These are phyloP conservation scores for Saccharomycopsis phalli DNA, from an alignment of 1,139 yeast genomes.

Conservation along the genomic window DNA sequence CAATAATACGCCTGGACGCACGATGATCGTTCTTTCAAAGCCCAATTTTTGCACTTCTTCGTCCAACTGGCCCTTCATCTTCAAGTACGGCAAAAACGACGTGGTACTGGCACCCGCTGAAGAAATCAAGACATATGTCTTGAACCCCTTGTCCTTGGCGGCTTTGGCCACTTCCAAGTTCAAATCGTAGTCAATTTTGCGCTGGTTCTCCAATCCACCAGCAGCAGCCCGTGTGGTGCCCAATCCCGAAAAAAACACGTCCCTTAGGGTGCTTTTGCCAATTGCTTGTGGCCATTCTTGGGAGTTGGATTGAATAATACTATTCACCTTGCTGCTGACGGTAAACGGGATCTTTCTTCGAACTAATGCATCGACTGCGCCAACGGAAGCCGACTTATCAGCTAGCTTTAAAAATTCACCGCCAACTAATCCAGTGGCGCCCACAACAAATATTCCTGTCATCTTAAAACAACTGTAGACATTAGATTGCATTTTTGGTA, in stretches of 20 bases:
- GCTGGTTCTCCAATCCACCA: slow-evolving; percentile 59
- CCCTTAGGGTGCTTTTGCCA: slow-evolving; percentile 20
- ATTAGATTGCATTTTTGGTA: no score
- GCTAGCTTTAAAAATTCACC: slow-evolving; percentile 35
- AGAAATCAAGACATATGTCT: slow-evolving; percentile 56
- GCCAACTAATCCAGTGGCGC: slow-evolving; percentile 61
- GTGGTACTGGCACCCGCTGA: slow-evolving; percentile 46
- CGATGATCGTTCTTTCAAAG: slow-evolving; percentile 58
- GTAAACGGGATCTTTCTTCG: slow-evolving; percentile 29
- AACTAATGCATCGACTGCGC: slow-evolving; percentile 36
- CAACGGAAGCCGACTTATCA: slow-evolving; percentile 27
- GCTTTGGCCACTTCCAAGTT: slow-evolving; percentile 57
- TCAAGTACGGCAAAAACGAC: slow-evolving; percentile 49
- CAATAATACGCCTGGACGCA: slow-evolving; percentile 61
- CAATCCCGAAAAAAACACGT: slow-evolving; percentile 47
- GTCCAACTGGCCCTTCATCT: slow-evolving; percentile 59
- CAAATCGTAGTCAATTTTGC: slow-evolving; percentile 59
- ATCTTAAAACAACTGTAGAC: slow-evolving; percentile 1
- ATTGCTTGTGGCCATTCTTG: slow-evolving; percentile 33
- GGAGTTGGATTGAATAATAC: slow-evolving; percentile 33
- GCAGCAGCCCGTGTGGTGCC: slow-evolving; percentile 72
- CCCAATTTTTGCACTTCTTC: slow-evolving; percentile 45
- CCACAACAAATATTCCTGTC: slow-evolving; percentile 32
- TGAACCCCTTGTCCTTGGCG: slow-evolving; percentile 58
- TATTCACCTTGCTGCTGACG: slow-evolving; percentile 19